Evolutionary conservation across 805 yeast species (phyloP), one percentile per base, ranked within the genome.

Genomic region (Barnettozyma populi): DNA sequence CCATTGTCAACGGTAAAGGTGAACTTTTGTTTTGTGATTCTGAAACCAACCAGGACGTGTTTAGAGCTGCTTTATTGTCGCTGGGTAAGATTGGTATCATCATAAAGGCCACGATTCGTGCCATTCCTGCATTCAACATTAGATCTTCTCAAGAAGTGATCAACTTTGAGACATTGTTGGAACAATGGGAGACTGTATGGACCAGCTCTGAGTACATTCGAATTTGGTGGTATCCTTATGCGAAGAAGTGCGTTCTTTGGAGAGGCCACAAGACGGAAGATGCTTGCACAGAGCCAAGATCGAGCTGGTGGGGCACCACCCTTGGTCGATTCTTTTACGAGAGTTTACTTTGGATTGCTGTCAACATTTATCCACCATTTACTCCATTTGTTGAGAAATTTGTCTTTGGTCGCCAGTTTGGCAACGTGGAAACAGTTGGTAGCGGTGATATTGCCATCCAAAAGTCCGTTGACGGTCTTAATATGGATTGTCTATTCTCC

Each of bases 141-240:
- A 83, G 79, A 64, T 83, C 95, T 8, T 74, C 78, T 43, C 94
- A 88, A 62, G 95, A 89, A 66, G 84, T 90, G 34, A 82, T 92
- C 57, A 71, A 80, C 24, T 89, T 92, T 59, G 85, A 84, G 21
- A 79, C 88, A 7, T 68, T 92, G 21, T 66, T 92, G 56, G 72
- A 79, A 51, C 68, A 69, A 50, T 89, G 95, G 89, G 88, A 85
- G 55, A 72, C 73, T 13, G 66, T 92, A 40, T 92, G 97, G 96
- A 79, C 86, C 4, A 81, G 88, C 41, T 76, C 89, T n/a, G 99
- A 92, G 68, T 92, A 81, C 61, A 84, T 90, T 41, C 79, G 98
- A 54, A 79, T 90, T 43, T 92, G 98, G 97, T 94, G 98, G 98
- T 94, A 86, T 66, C 98, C 99, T 1, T 94, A 92, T 65, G 75